phyloP scores from a whole-genome alignment of 805 yeast genomes.

The Yarrowia alimentaria region DNA sequence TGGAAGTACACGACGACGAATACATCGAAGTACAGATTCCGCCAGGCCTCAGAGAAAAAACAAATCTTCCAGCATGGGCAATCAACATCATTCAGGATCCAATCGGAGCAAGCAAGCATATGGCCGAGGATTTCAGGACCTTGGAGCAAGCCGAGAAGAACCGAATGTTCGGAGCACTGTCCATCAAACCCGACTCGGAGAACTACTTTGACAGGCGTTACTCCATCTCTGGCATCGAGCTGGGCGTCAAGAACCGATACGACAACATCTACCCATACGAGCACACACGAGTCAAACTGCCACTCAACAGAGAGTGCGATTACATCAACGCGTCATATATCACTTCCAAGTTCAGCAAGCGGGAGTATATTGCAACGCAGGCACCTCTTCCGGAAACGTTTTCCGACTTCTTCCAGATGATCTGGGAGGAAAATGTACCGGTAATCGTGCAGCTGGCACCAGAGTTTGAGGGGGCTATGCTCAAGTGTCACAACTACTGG shows the following conservation, averaged over 20 bases:
- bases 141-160: constrained; percentile 69
- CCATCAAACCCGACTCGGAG: constrained; percentile 19
- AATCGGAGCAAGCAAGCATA: constrained; percentile 41
- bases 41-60: constrained; percentile 29
- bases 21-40: constrained; percentile 32
- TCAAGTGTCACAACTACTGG: constrained; percentile 91
- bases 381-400: constrained; percentile 82
- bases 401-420: constrained; percentile 80
- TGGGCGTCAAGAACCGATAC: constrained; percentile 79
- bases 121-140: constrained; percentile 56
- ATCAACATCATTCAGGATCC: constrained; percentile 40
- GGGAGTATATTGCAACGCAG: constrained; percentile 81
- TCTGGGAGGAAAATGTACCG: constrained; percentile 63
- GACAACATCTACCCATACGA: constrained; percentile 86
- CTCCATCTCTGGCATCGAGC: constrained; percentile 71
- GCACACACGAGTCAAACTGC: constrained; percentile 65
- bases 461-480: constrained; percentile 73
- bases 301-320: constrained; percentile 40
- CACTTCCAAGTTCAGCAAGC: constrained; percentile 40
- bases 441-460: constrained; percentile 76
- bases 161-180: constrained; percentile 54
- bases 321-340: constrained; percentile 87
- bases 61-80: constrained; percentile 57
- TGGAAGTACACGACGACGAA: constrained; percentile 35
- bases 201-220: constrained; percentile 39